Conservation (phyloP, 768 basidiomycete genomes). For the Lactarius sanguifluus region DNA sequence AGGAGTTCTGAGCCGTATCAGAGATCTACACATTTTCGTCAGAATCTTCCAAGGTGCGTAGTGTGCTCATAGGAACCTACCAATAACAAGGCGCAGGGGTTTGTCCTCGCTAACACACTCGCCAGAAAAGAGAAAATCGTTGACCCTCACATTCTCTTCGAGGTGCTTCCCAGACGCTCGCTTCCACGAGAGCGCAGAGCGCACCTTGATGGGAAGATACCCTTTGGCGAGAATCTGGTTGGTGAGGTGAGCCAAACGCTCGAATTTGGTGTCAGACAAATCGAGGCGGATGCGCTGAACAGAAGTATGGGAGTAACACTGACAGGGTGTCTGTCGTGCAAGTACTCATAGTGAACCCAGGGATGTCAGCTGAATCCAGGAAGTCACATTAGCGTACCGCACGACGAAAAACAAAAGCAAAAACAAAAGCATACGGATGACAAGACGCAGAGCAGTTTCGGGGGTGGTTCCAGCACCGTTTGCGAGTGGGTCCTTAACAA, state of each 20-base stretch:
- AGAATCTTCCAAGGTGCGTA: too few relatives aligned
- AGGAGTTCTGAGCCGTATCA: too few relatives aligned
- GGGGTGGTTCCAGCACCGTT: slow-evolving; percentile 43
- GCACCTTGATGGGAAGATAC: slow-evolving; percentile 39
- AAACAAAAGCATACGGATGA: slow-evolving; percentile 42
- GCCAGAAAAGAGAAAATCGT: slow-evolving; percentile 35
- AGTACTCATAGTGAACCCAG: slow-evolving; percentile 47
- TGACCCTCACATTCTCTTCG: slow-evolving; percentile 34
- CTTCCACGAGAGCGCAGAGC: slow-evolving; percentile 45
- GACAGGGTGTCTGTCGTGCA: slow-evolving; percentile 39
- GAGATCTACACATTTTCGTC: background rate
- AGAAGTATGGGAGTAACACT: slow-evolving; percentile 37
- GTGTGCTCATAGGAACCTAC: too few relatives aligned
- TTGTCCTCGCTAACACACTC: slow-evolving; percentile 31
- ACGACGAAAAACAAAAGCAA: background rate
- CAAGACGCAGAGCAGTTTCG: slow-evolving; percentile 44
- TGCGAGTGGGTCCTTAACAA: slow-evolving; percentile 39
- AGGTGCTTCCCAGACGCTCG: slow-evolving; percentile 38
- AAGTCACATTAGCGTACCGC: background rate
- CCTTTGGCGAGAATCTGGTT: slow-evolving; percentile 46
- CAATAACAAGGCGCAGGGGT: too few relatives aligned
- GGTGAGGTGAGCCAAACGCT: slow-evolving; percentile 45
- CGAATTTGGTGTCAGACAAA: slow-evolving; percentile 36
- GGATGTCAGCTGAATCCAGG: slow-evolving; percentile 39
- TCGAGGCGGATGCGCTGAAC: slow-evolving; percentile 47